Percentiles rank a stretch among this genome's conserved stretches.
Evolutionary conservation across 1,139 yeast species (phyloP).

Genomic region (Hansenula sp.): DNA sequence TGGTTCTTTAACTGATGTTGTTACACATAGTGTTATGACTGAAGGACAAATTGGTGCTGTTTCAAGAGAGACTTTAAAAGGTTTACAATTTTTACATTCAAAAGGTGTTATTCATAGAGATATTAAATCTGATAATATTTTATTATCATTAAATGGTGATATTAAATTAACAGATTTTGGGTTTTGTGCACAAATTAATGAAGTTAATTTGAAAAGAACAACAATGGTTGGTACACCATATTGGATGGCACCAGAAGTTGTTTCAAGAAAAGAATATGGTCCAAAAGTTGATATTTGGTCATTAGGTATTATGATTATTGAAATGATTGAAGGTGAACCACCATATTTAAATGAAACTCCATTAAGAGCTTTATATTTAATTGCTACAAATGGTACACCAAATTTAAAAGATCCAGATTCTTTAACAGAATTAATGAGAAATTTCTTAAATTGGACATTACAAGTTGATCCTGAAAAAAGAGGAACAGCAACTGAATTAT

Average conservation of each 20-base stretch:
- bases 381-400: conserved; percentile 96
- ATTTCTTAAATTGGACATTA: conserved; percentile 73
- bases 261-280: conserved; percentile 89
- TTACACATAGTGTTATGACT: conserved; percentile 90
- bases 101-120: conserved; percentile 96
- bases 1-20: conserved; percentile 92
- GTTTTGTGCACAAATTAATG: conserved; percentile 93
- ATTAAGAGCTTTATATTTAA: conserved; percentile 77
- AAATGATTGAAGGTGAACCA: conserved; percentile 99
- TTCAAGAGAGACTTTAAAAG: conserved; percentile 83
- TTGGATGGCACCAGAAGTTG: conserved; percentile 99
- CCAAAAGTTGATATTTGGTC: conserved; percentile 98
- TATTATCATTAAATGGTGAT: conserved; percentile 77
- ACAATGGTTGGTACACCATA: conserved; percentile 99
- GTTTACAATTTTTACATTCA: conserved; percentile 81
- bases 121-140: conserved; percentile 89
- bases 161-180: conserved; percentile 83
- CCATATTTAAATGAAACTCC: conserved; percentile 97
- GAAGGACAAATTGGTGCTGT: conserved; percentile 98
- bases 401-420: conserved; percentile 84
- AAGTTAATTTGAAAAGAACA: conserved; percentile 77
- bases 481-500: conserved; percentile 73
- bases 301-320: conserved; percentile 94
- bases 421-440: conserved; percentile 59
- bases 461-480: conserved; percentile 83